These are phyloP conservation scores for Botrytis hyacinthi DNA, from an alignment of 2,329 filamentous ascomycete species.

Conservation along the genomic window DNA sequence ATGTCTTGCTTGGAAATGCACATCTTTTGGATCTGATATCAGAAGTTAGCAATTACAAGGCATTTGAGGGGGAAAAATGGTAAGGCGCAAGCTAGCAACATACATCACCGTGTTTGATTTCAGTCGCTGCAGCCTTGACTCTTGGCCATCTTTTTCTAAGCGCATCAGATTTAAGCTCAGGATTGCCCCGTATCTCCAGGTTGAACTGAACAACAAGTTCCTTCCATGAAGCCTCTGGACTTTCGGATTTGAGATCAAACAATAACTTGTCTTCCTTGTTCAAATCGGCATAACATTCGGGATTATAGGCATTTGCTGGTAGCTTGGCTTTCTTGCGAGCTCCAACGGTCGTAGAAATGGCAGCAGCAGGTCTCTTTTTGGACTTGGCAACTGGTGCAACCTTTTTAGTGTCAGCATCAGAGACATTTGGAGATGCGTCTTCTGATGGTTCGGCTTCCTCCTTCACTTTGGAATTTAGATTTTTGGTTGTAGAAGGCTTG, in stretches of 20 bases:
- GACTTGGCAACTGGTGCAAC: background rate
- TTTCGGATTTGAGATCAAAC: background rate
- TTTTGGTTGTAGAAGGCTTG: background rate
- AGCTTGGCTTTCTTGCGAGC: background rate
- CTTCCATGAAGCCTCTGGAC: background rate
- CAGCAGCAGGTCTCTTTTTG: background rate
- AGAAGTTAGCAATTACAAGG: background rate
- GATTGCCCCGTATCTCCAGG: background rate
- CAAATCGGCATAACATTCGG: background rate
- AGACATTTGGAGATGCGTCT: background rate
- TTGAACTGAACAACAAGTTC: background rate
- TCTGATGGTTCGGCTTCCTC: background rate
- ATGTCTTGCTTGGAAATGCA: background rate
- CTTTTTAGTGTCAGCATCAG: background rate
- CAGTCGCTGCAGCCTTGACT: background rate
- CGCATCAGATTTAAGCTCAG: background rate
- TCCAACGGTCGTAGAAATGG: background rate
- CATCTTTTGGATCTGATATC: background rate
- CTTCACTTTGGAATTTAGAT: background rate
- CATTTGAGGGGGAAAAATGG: too few relatives aligned
- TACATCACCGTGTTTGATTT: conserved; percentile 1
- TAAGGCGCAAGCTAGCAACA: too few relatives aligned
- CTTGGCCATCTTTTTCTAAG: background rate
- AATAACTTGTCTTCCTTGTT: conserved; percentile 1
- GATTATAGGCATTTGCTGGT: background rate